A percentile compares a stretch with the other conserved stretches of the same genome.
Evolutionary conservation across 2,329 filamentous ascomycete genomes (phyloP).

Genomic region (Zymoseptoria brevis): DNA sequence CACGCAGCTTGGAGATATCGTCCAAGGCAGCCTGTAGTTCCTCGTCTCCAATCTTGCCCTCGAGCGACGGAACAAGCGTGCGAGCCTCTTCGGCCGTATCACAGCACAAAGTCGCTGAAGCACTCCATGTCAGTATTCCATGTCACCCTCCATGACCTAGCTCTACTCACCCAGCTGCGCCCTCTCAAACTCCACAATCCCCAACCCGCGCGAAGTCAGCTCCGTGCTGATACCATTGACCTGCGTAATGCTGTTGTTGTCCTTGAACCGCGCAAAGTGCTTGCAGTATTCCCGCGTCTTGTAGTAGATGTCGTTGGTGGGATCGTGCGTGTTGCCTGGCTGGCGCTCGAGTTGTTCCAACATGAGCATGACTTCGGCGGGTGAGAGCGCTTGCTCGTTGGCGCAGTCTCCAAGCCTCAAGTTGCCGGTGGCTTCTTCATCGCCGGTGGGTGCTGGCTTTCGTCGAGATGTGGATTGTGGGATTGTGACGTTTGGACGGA

Average conservation of each 20-base stretch:
- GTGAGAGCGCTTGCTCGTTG: constrained; percentile 79
- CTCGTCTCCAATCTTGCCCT: constrained; percentile 83
- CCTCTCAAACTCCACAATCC: constrained; percentile 70
- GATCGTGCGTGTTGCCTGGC: constrained; percentile 39
- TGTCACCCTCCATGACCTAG: not conserved
- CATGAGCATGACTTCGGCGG: constrained; percentile 85
- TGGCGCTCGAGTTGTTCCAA: constrained; percentile 65
- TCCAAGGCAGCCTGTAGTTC: constrained; percentile 81
- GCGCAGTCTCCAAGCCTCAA: constrained; percentile 91
- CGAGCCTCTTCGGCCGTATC: constrained; percentile 92
- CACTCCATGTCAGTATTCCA: constrained; percentile 1
- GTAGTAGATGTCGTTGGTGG: constrained; percentile 42
- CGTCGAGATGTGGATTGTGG: constrained; percentile 40
- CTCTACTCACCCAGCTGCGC: constrained; percentile 71
- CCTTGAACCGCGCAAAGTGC: constrained; percentile 90
- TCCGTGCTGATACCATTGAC: constrained; percentile 47
- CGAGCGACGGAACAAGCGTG: constrained; percentile 81
- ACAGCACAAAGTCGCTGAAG: constrained; percentile 77
- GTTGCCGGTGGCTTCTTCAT: constrained; percentile 76
- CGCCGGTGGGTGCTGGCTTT: constrained; percentile 62
- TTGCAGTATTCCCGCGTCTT: constrained; percentile 72
- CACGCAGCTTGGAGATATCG: constrained; percentile 75
- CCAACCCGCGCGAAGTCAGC: constrained; percentile 42
- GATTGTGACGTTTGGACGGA: constrained; percentile 7
- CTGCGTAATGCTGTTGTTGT: constrained; percentile 87